Base-by-base conservation (phyloP, 2,329 filamentous ascomycete genomes). In the Alternaria conjuncta region DNA sequence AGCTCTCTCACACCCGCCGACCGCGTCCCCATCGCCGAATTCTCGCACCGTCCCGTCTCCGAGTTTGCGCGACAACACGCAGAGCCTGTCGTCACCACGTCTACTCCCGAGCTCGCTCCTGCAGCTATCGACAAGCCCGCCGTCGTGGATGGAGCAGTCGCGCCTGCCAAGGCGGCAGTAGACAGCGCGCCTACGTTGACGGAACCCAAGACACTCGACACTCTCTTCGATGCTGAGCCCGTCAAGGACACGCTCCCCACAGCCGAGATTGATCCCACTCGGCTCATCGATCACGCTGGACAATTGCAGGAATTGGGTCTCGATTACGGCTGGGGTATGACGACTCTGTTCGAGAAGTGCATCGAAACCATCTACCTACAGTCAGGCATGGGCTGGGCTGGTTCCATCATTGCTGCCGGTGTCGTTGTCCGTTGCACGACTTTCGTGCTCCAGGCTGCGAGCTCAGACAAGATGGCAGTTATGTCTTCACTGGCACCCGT, bases 341-440 rank as follows among this genome's bases (percentile, higher is more conserved):
- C 94, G 0, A 82, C 89, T 5, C 69, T 88, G 15, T 89, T 96
- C 79, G 86, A 97, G 81, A 94, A 86, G 85, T 21, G 88, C 3
- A 82, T 98, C 11, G 96, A 99, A 83, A 89, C 95, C 76, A 77
- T 96, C 44, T 93, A 99, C 81, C 84, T 97, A 65, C 90, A 86
- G 71, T 82, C 77, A 7, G 93, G 91, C 36, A 81, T 93, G 59
- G 92, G 93, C 12, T 98, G 96, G 96, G 94, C 92, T 85, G 89
- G 84, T 2, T 88, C 92, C 63, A 91, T 97, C 71, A 80, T 90
- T 47, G 79, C 85, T 5, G 87, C 90, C 0, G 89, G 91, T 32
- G 32, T 94, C 2, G 62, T 88, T 7, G 82, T 94, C 64, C 92
- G 95, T 65, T 62, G 85, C 9, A 75, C 83, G 51, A 84, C 96